Percentiles rank a stretch among this genome's conserved stretches.
These are phyloP conservation scores for Solanum rostratum DNA, from an alignment of 257 asterid species.

Conservation along the genomic window DNA sequence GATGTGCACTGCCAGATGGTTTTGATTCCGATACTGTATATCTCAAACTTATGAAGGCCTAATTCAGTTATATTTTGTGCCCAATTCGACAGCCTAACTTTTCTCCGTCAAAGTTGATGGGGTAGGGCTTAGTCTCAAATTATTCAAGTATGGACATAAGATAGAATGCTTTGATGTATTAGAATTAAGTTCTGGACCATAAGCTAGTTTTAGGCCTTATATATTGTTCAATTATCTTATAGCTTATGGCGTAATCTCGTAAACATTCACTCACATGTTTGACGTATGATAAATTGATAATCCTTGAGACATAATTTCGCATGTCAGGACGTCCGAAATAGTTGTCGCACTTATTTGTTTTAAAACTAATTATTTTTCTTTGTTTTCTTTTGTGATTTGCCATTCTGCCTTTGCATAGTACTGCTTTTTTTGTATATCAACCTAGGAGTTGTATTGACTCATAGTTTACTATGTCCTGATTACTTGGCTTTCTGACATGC, in stretches of 20 bases:
- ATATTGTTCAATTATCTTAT: not conserved
- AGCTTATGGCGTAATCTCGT: not conserved
- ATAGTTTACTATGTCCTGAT: not conserved
- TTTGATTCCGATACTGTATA: not conserved
- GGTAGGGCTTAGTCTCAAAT: not conserved
- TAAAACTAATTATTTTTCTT: not conserved
- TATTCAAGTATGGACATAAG: not conserved
- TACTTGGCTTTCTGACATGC: not conserved
- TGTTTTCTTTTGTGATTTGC: not conserved
- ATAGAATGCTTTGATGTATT: not conserved
- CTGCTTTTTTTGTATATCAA: not conserved
- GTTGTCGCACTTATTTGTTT: not conserved
- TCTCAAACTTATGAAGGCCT: not conserved
- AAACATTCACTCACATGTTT: not conserved
- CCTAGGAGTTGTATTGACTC: not conserved
- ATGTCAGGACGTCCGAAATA: not conserved
- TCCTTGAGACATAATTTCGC: not conserved
- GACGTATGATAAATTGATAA: not conserved
- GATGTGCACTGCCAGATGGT: not conserved
- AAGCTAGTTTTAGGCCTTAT: not conserved
- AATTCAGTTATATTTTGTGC: not conserved
- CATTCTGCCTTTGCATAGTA: not conserved
- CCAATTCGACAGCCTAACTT: not conserved
- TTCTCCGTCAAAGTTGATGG: not conserved
- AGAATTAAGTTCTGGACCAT: not conserved